Evolutionary conservation across 176 grass and related monocot genomes (phyloP), one percentile per base, ranked within the genome.

Genomic region (Ampelocalamus luodianensis): DNA sequence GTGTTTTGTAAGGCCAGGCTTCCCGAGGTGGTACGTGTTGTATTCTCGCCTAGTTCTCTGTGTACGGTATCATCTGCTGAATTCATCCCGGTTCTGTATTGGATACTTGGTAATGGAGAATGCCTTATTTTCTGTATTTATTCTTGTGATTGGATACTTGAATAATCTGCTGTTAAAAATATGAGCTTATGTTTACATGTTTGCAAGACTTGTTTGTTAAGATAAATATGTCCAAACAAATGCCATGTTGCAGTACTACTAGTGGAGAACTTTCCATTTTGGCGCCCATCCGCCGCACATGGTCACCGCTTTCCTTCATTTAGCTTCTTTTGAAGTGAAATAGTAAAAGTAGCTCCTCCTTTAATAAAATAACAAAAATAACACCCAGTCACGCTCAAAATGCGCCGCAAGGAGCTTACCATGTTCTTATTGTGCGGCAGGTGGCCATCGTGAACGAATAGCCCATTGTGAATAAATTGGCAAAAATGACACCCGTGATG

Each of bases 1-100:
- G 48, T 86, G 8, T 77, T 82, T 42, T 75, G 40, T 34, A 59
- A 73, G 76, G 3, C 66, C 79, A 48, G 88, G 56, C 16, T 23
- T 74, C 17, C n/a, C 5, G 2, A 54, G n/a, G 8, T 51, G 66
- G 64, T 74, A 10, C 40, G 0, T 70, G 11, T 71, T 72, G 72
- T 86, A 45, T 81, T 64, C 36, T 70, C 37, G n/a, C n/a, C 5
- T 16, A 63, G 43, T 24, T 85, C 27, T 55, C 23, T 72, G 70
- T 55, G n/a, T 43, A 54, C 55, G n/a, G 16, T 51, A 77, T 59
- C 73, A 85, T 68, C 22, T 72, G 17, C 46, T 73, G 17, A 36
- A 44, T 74, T 55, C 58, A 45, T 45, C 68, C 23, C 74, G 37
- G 60, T n/a, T 44, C 26, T 71, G 78, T 76, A n/a, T 78, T 77